phyloP scores from a whole-genome alignment of 148 eudicot species.

The Camellia lanceoleosa region DNA sequence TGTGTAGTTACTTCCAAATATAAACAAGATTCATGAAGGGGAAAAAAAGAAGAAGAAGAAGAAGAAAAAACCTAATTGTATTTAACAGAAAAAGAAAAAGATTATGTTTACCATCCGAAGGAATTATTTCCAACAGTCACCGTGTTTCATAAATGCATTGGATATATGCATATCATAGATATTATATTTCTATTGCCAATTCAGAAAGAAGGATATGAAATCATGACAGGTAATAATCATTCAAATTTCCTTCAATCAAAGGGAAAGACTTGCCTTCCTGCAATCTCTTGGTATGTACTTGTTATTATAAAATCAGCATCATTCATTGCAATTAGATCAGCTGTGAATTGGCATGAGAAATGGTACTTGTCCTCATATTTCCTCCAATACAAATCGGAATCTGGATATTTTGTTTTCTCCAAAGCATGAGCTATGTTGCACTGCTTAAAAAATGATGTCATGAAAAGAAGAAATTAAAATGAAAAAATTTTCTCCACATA shows the following conservation, averaged over 20 bases:
- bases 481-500: background rate
- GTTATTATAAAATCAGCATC: slow-evolving; percentile 37
- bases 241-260: background rate
- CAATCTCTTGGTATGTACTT: slow-evolving; percentile 43
- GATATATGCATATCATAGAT: background rate
- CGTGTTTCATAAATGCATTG: background rate
- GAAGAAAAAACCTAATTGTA: background rate
- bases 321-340: slow-evolving; percentile 39
- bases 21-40: background rate
- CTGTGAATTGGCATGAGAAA: slow-evolving; percentile 42
- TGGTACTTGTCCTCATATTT: slow-evolving; percentile 39
- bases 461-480: background rate
- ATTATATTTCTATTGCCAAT: background rate
- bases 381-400: slow-evolving; percentile 39
- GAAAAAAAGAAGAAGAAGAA: background rate
- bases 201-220: background rate
- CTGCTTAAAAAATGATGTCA: slow-evolving; percentile 9
- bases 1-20: background rate
- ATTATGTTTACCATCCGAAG: background rate
- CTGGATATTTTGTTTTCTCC: slow-evolving; percentile 42
- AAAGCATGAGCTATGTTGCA: slow-evolving; percentile 42
- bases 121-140: background rate
- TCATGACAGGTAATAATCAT: background rate
- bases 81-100: background rate
- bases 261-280: slow-evolving; percentile 28